Conservation (phyloP, 1,139 yeast species). For the Saccharomyces hybrid region DNA sequence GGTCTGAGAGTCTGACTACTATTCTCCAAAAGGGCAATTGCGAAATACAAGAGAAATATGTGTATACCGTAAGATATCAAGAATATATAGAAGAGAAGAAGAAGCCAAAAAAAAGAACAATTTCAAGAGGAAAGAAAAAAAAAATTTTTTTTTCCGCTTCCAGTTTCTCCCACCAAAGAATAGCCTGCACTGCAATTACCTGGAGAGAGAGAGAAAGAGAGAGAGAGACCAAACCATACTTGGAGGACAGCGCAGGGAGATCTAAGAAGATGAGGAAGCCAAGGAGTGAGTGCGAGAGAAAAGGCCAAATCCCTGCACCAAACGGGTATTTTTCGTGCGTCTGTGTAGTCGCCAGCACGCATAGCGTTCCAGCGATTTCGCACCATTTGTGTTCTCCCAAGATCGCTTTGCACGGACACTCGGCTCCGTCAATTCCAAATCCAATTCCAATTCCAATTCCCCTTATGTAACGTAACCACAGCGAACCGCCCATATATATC, state of each 20-base stretch:
- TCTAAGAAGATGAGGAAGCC: not conserved
- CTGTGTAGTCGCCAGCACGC: not conserved
- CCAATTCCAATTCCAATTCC: too few relatives aligned
- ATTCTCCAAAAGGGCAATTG: not conserved
- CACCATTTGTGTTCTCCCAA: not conserved
- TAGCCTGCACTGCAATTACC: not conserved
- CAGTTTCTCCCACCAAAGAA: not conserved
- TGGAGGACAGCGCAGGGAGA: not conserved
- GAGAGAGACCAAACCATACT: not conserved
- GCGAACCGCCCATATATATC: too few relatives aligned
- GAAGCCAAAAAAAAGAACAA: not conserved
- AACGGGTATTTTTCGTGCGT: not conserved
- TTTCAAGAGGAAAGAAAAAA: not conserved
- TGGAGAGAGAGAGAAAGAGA: not conserved
- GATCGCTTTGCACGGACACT: not conserved
- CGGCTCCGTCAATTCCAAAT: too few relatives aligned
- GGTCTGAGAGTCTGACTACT: slow-evolving; percentile 2
- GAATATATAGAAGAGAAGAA: not conserved
- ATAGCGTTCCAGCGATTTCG: not conserved
- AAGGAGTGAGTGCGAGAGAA: not conserved
- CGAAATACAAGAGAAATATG: not conserved
- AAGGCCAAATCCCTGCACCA: not conserved
- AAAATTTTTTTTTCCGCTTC: not conserved
- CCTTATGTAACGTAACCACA: too few relatives aligned
- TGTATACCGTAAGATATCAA: not conserved